Evolutionary conservation across 2,329 filamentous ascomycete genomes (phyloP), one percentile per base, ranked within the genome.

Genomic region (Colletotrichum theobromicola): DNA sequence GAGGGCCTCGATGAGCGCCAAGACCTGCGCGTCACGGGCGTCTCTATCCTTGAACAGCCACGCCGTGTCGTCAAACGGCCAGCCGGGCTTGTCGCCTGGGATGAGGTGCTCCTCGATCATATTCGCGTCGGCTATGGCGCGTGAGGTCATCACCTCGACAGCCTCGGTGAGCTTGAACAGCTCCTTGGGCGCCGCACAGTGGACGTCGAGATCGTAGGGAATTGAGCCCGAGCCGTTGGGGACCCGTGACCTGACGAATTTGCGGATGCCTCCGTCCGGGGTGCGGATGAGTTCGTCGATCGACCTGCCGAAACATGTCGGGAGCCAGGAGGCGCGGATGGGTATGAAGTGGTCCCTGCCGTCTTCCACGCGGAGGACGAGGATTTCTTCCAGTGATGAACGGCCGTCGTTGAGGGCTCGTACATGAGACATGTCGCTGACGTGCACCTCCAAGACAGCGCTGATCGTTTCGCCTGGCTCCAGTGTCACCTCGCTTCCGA

Each of bases 261-360:
- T 85, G 24, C 95, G 87, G 72, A 94, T 94, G 7, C 97, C 93
- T 6, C 96, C 95, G 13, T 90, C 96, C 0, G 97, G 96, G 6
- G 98, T 91, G 21, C 93, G 92, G 64, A 97, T 95, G 10, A 99
- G 89, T 79, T 98, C 96, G 75, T 96, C 93, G n/a, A 99, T 89
- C 0, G 94, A 96, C 46, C 95, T 92, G 1, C 94, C 95, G 63
- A 98, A 94, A 78, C 93, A 94, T 0, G 95, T 95, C 10, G 94
- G 94, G 5, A 93, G 86, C 96, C 97, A 99, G 2, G 85, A 87
- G 0, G 91, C 97, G 28, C 90, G 92, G 1, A 98, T 88, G 0
- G 95, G 93, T 50, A 99, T 91, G 81, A 99, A 99, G 81, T 98
- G 94, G 79, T 99, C 97, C 62, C 95, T 90, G 1, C 97, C 97